These are phyloP conservation scores for Camellia oleifera DNA, from an alignment of 179 eudicot genomes.

Conservation along the genomic window DNA sequence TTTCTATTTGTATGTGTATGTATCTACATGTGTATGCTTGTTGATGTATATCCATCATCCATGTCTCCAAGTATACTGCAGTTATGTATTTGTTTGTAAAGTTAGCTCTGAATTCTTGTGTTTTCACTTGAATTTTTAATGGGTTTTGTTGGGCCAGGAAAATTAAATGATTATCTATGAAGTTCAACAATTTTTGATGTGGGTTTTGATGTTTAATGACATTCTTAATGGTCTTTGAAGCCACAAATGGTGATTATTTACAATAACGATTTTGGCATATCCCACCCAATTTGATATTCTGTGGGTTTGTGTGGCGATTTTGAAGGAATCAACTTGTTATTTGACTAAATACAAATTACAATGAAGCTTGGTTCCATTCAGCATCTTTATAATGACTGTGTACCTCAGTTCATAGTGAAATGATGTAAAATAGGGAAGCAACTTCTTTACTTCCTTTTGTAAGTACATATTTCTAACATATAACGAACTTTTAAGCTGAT, in stretches of 20 bases:
- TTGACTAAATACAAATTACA: no score
- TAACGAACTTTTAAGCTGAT: neutral
- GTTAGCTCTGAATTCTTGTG: neutral
- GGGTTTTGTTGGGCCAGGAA: constrained; percentile 3
- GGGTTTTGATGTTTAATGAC: neutral
- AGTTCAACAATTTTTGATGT: neutral
- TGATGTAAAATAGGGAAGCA: neutral
- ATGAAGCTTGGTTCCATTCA: neutral
- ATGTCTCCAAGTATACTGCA: neutral
- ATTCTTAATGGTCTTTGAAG: neutral
- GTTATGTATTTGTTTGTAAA: neutral
- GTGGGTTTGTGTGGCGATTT: neutral
- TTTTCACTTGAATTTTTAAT: neutral
- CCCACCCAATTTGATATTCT: neutral
- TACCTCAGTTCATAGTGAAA: neutral
- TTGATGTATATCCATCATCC: neutral
- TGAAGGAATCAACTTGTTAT: no score
- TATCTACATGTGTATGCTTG: neutral
- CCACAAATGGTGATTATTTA: neutral
- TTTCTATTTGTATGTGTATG: no score
- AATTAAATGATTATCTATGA: neutral
- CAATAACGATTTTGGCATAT: neutral
- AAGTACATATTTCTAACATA: neutral
- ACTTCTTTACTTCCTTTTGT: neutral
- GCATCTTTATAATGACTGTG: neutral